Base-by-base conservation (phyloP, 2,329 filamentous ascomycete species). In the Grosmannia penicillata region DNA sequence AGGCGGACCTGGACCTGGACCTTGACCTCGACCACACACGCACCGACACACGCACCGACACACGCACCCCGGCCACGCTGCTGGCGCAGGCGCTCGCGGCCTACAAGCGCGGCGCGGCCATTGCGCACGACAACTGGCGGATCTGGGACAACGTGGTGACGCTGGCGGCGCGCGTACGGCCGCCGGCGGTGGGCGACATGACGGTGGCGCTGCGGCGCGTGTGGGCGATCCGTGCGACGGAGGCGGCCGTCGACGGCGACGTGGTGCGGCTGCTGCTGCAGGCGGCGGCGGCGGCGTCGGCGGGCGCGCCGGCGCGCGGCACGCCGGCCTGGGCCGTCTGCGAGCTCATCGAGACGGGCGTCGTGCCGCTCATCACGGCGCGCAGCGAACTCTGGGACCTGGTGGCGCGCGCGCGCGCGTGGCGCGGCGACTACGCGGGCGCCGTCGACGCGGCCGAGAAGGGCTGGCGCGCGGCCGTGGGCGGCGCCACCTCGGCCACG, bases 81-180 rank as follows among this genome's bases (percentile, higher is more conserved):
- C 70, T 86, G 2, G 63, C 70, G 1, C 84, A 93, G 53, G 78
- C 91, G 0, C 71, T 98, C 1, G 66, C 72, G 6, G 89, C 91
- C 0, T 84, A 93, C 57, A 91, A 93, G 54, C 80, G 82, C 45
- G 91, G 87, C 9, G 85, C 87, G 1, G 70, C 73, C 5, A 72
- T 94, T 19, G 85, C 93, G 36, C 72, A 84, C 56, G 78, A 86
- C 49, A 89, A 89, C 60, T 83, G 81, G 70, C 78, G 84, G 48
- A 95, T 98, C 56, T 96, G 89, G 89, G 84, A 93, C 54, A 98
- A 98, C 51, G 80, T 96, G 14, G 72, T 98, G 41, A 91, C 86
- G 0, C 78, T 96, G 18, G 81, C 83, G 0, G 75, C 82, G 0
- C 82, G 84, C 2, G 71, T 91, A 22, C 69, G 68, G 1, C 87